phyloP scores from a whole-genome alignment of 805 yeast genomes.

The Helenozyma baotianmanensis region DNA sequence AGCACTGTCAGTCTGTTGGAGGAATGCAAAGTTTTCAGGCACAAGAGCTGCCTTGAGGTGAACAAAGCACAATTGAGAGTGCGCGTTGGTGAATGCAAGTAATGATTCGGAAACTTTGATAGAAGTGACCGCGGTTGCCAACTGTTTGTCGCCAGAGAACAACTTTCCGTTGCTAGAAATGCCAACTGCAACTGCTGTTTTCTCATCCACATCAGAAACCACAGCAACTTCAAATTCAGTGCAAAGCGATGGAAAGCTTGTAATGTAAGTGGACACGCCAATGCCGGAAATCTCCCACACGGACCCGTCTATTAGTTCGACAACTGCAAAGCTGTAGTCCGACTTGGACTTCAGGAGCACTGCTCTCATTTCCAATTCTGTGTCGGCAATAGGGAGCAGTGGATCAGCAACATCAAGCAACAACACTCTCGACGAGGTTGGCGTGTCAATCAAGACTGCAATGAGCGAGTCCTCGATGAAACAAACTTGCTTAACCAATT shows the following conservation, averaged over 20 bases:
- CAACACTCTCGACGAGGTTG: constrained; percentile 45
- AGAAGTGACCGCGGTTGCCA: constrained; percentile 79
- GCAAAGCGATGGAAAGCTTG: constrained; percentile 68
- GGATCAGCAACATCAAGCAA: constrained; percentile 44
- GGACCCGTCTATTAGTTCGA: constrained; percentile 61
- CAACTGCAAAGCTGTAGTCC: constrained; percentile 48
- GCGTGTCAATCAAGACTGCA: constrained; percentile 58
- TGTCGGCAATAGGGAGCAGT: constrained; percentile 5
- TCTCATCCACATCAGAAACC: constrained; percentile 14
- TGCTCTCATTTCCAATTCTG: constrained; percentile 32
- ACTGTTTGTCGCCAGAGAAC: constrained; percentile 53
- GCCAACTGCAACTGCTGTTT: constrained; percentile 56
- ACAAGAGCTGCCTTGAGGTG: constrained; percentile 52
- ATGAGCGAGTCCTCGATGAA: constrained; percentile 48
- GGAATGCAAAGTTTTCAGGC: constrained; percentile 27
- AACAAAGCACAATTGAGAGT: constrained; percentile 73
- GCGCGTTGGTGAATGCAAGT: constrained; percentile 82
- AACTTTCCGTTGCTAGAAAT: constrained; percentile 71
- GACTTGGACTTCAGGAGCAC: constrained; percentile 54
- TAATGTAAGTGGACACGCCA: constrained; percentile 30
- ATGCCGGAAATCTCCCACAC: constrained; percentile 37
- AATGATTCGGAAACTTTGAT: constrained; percentile 66
- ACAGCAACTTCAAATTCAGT: constrained; percentile 47
- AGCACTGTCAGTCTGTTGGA: constrained; percentile 17
- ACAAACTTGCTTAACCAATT: constrained; percentile 59